phyloP scores from a whole-genome alignment of 345 rosid genomes.

The Eucalyptus marginata region DNA sequence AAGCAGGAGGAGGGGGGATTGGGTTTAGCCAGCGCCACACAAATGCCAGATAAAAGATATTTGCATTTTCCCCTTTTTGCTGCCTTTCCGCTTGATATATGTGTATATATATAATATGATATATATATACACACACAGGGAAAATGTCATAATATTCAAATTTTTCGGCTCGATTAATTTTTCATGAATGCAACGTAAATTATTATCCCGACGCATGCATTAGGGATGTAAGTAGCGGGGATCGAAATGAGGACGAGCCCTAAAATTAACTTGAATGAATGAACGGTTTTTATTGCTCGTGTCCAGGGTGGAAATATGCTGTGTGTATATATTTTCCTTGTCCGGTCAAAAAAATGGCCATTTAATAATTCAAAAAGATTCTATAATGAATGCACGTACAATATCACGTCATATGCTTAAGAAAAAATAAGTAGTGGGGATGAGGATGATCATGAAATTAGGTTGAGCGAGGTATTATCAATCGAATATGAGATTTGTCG shows the following conservation, averaged over 20 bases:
- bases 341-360: fast-evolving
- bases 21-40: not conserved
- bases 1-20: not conserved
- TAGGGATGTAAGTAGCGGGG: not conserved
- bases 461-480: not conserved
- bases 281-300: too few species aligned
- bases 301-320: fast-evolving
- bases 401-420: fast-evolving
- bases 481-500: fast-evolving
- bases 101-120: too few species aligned
- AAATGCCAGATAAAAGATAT: not conserved
- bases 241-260: not conserved
- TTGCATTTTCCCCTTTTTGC: not conserved
- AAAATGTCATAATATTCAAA: not conserved
- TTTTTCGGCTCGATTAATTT: not conserved
- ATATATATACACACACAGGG: too few species aligned
- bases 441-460: not conserved
- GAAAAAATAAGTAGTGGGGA: not conserved
- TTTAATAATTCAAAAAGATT: not conserved
- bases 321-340: not conserved
- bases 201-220: not conserved
- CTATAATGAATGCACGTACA: not conserved
- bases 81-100: not conserved
- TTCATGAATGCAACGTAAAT: not conserved
- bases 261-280: not conserved